These are phyloP conservation scores for Escallonia rubra DNA, from an alignment of 129 eudicot species.

Conservation along the genomic window DNA sequence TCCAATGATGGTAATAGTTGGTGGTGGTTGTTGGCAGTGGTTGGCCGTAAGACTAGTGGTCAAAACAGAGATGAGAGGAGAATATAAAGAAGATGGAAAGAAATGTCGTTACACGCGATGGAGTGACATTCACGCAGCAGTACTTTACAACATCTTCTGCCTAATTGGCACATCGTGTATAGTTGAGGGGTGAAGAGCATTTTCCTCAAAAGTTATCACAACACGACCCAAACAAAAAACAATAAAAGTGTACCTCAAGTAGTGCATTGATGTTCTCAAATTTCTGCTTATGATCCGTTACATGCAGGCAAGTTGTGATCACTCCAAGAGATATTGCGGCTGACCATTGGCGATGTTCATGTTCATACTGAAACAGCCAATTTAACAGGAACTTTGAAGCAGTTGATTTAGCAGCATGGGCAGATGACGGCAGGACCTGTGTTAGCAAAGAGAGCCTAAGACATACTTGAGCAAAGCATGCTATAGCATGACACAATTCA, in stretches of 20 bases:
- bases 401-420: conserved; percentile 70
- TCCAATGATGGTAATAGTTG: no score
- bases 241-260: conserved; percentile 54
- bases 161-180: no score
- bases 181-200: no score
- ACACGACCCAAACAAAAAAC: not conserved
- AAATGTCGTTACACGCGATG: no score
- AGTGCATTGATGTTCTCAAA: conserved; percentile 58
- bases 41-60: no score
- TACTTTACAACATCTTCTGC: no score
- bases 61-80: no score
- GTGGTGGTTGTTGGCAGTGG: no score
- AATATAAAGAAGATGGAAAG: no score
- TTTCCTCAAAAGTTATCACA: no score
- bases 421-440: conserved; percentile 84
- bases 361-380: conserved; percentile 88
- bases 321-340: conserved; percentile 95
- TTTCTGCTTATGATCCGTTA: conserved; percentile 81
- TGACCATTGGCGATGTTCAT: conserved; percentile 96
- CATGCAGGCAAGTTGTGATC: conserved; percentile 81
- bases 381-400: conserved; percentile 73
- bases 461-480: conserved; percentile 1
- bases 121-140: no score
- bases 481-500: not conserved
- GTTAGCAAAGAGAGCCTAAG: conserved; percentile 10